Base-by-base conservation (phyloP, 331 rosid genomes). In the Cydonia oblonga region DNA sequence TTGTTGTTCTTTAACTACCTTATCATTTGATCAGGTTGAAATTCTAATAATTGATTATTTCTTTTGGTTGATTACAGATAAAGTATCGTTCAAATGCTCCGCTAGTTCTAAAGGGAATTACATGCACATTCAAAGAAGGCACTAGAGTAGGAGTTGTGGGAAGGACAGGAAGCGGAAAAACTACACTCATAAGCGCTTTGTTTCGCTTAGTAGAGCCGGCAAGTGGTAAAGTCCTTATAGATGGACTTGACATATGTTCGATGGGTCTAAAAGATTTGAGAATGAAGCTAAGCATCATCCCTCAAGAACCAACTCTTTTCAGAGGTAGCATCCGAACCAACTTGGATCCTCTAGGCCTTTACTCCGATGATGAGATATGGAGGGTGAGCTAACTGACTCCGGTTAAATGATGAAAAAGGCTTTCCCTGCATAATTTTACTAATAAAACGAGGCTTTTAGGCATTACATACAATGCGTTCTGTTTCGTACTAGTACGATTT, bases 121-220 rank as follows among this genome's bases (percentile, higher is more conserved):
- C 86, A 56, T 92, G 96, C 78, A 86, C 88, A 12, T 84, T 90
- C 75, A 68, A 67, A 66, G 91, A 88, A 84, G 90, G 91, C 53
- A 86, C 73, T 59, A 84, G 87, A 77, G 98, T 90, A 3, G 96
- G 98, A 81, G 87, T 92, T 66, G 96, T 90, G 40, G 96, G 96
- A 84, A 88, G 96, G 64, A 92, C 98, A n/a, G 96, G 96, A 79
- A 92, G 96, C 28, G 90, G 96, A 42, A 92, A 90, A 85, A 87
- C 89, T 3, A 92, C 98, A 25, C 86, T 92, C 6, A 82, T 92
- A 16, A 90, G 96, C 76, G 92, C 96, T 71, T 77, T 92, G 80
- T 88, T 92, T 77, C 91, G 93, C 57, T 81, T 90, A 58, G 93
- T 92, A 38, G 98, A 92, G 83, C 98, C 97, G 8, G 72, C 83